Percentiles rank a stretch among this genome's conserved stretches.
phyloP scores from a whole-genome alignment of 306 rosid genomes.

The Prunus davidiana region DNA sequence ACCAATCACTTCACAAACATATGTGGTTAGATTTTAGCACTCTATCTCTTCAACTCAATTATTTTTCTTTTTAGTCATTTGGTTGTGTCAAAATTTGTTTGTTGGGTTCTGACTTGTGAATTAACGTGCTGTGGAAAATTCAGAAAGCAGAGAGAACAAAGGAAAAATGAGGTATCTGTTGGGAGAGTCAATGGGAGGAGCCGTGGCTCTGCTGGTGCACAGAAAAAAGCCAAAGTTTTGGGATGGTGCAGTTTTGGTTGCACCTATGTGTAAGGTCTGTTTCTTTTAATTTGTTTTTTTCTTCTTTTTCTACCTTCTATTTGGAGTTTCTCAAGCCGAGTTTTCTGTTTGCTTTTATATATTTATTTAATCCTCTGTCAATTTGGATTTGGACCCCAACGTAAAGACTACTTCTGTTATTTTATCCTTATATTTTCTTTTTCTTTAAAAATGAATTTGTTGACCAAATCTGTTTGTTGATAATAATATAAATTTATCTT shows the following conservation, averaged over 20 bases:
- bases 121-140: not conserved
- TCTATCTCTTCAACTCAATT: not conserved
- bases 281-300: not conserved
- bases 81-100: too few relatives aligned
- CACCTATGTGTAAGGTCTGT: conserved; percentile 95
- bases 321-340: conserved; percentile 6
- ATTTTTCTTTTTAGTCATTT: not conserved
- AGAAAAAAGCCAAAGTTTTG: conserved; percentile 59
- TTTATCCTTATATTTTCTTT: not conserved
- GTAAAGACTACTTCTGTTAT: not conserved
- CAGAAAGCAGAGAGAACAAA: conserved; percentile 59
- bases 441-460: not conserved
- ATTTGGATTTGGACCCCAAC: not conserved
- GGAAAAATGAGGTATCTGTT: conserved; percentile 61
- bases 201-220: conserved; percentile 67
- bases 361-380: not conserved
- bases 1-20: conserved; percentile 46
- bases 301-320: not conserved
- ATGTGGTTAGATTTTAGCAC: conserved; percentile 42
- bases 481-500: not conserved
- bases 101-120: too few relatives aligned
- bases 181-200: conserved; percentile 99
- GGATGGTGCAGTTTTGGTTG: conserved; percentile 91
- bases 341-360: not conserved
- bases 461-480: conserved; percentile 13